Evolutionary conservation across 176 grass and related monocot species (phyloP), one percentile per base, ranked within the genome.

Genomic region (Eragrostis nindensis): DNA sequence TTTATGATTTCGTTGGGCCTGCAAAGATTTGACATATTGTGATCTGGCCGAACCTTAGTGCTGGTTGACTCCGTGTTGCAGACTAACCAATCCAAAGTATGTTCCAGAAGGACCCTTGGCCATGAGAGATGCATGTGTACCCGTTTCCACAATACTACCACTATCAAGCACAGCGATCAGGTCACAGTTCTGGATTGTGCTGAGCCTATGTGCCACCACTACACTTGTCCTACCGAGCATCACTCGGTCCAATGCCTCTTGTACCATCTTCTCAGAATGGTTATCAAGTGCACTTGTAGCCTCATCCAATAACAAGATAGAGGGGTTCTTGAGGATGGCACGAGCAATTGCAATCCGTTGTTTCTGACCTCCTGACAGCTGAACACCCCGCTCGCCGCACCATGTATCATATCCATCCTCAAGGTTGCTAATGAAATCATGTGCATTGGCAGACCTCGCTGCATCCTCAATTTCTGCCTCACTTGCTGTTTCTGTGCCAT

Each of bases 281-380:
- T 90, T 93, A 50, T 98, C 95, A 1, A 98, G 81, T 30, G 95
- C 95, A 73, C 95, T 98, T 46, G 95, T 98, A 44, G 95, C 95
- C 82, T 94, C 95, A 76, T 98, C 95, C 13, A 98, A 67, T 50
- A 98, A 77, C 55, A 98, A 65, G 39, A 98, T 91, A 41, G 90
- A 62, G 15, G 92, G 95, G 74, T 98, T 91, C 76, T 98, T 98
- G n/a, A 98, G 71, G 36, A 98, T 93, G 26, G 95, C 95, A 86
- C 95, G 88, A 9, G 95, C 95, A 24, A 98, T 98, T 19, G 95
- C 95, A 71, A 98, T 89, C 21, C 95, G 85, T 45, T 98, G 95
- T 64, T 98, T 98, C 81, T 98, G 95, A 11, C 95, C 95, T 78
- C 95, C 95, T 65, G 95, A 98, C 22, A 98, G 54, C 81, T 98